A percentile compares a stretch with the other conserved stretches of the same genome.
Conservation (phyloP, 2,329 filamentous ascomycete species). For the Plenodomus tracheiphilus region DNA sequence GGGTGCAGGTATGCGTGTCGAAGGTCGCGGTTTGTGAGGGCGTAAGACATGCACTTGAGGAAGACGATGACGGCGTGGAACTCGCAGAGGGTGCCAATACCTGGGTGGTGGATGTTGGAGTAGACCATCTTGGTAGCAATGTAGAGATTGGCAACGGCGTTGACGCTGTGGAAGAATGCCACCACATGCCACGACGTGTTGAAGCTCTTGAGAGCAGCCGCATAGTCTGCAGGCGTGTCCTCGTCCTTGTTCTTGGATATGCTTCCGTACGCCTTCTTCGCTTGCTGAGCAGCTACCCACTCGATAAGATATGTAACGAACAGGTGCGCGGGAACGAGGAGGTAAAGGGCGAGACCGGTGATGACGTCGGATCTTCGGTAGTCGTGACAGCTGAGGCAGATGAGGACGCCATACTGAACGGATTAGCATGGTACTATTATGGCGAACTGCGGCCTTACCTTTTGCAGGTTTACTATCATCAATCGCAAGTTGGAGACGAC, state of each 20-base stretch:
- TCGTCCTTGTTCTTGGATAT: slow-evolving; percentile 50
- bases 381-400: slow-evolving; percentile 88
- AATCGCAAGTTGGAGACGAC: slow-evolving; percentile 92
- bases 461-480: slow-evolving; percentile 96
- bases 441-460: slow-evolving; percentile 56
- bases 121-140: slow-evolving; percentile 87
- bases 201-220: slow-evolving; percentile 66
- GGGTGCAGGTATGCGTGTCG: slow-evolving; percentile 88
- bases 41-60: slow-evolving; percentile 95
- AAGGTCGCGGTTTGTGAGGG: slow-evolving; percentile 93
- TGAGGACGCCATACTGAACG: slow-evolving; percentile 83
- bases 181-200: slow-evolving; percentile 78
- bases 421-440: slow-evolving; percentile 16
- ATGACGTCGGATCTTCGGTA: slow-evolving; percentile 77
- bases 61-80: slow-evolving; percentile 93
- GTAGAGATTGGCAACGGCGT: slow-evolving; percentile 78
- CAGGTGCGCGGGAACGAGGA: slow-evolving; percentile 87
- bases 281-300: slow-evolving; percentile 76
- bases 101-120: slow-evolving; percentile 86
- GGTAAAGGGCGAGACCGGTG: slow-evolving; percentile 76
- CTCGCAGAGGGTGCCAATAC: slow-evolving; percentile 89
- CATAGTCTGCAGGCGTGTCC: slow-evolving; percentile 58
- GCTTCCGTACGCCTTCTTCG: slow-evolving; percentile 67
- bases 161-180: slow-evolving; percentile 78
- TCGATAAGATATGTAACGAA: slow-evolving; percentile 91